Conservation (phyloP, 169 alveolate genomes). For the Plasmodium cynomolgi region DNA sequence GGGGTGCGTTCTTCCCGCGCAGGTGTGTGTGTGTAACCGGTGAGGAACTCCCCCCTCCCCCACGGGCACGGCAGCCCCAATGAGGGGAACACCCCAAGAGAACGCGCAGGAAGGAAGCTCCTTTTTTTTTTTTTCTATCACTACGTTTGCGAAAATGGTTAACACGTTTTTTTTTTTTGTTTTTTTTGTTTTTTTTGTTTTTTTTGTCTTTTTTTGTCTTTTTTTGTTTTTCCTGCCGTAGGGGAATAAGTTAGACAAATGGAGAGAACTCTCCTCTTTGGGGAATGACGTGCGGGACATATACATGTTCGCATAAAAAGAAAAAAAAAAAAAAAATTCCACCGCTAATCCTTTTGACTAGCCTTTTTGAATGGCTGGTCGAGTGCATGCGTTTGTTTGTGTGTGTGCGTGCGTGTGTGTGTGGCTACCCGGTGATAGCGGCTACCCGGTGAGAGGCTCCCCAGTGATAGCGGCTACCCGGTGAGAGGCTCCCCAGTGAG, state of each 20-base stretch:
- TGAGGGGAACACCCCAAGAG: not conserved
- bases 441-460: too few relatives aligned
- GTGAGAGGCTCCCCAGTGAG: not conserved
- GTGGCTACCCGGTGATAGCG: not conserved
- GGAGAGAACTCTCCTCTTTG: not conserved
- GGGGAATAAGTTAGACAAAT: not conserved
- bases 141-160: not conserved
- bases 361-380: not conserved
- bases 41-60: not conserved
- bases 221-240: not conserved
- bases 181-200: not conserved
- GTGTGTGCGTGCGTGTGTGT: not conserved
- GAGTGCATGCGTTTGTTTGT: not conserved
- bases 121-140: not conserved
- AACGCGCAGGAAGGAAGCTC: not conserved
- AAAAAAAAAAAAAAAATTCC: not conserved
- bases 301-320: not conserved
- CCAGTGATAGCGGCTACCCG: too few relatives aligned
- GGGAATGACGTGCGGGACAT: not conserved
- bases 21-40: not conserved
- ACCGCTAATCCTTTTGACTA: not conserved
- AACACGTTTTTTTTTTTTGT: not conserved
- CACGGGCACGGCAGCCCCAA: not conserved
- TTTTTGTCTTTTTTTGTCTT: too few relatives aligned
- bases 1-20: too few relatives aligned